These are phyloP conservation scores for Trifolium fragiferum DNA, from an alignment of 306 rosid species.

Conservation along the genomic window DNA sequence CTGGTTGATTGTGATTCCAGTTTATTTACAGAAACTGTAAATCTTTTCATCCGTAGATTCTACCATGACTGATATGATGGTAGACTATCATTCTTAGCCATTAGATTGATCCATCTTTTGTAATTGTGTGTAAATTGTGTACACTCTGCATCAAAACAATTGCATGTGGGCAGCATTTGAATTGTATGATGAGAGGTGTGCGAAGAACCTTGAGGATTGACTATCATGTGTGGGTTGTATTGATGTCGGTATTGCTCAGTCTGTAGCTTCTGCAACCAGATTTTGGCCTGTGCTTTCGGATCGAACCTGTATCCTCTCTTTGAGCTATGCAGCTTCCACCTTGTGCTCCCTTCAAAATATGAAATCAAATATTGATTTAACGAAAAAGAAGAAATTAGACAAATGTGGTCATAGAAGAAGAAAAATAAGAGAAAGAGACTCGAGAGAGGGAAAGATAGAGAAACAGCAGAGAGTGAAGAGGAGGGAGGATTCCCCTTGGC, in stretches of 20 bases:
- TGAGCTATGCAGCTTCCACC: background rate
- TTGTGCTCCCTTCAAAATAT: background rate
- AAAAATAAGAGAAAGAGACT: background rate
- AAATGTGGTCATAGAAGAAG: background rate
- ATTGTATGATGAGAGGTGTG: background rate
- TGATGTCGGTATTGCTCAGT: background rate
- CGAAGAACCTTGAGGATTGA: background rate
- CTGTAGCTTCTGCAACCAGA: background rate
- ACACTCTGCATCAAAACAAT: background rate
- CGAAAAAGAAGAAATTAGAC: background rate
- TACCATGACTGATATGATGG: background rate
- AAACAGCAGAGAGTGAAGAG: background rate
- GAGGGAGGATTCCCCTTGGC: background rate
- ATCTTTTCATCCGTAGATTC: background rate
- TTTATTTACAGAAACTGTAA: background rate
- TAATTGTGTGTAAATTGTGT: background rate
- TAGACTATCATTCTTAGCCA: background rate
- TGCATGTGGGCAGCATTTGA: background rate
- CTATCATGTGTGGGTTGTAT: background rate
- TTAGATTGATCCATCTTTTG: conserved; percentile 1
- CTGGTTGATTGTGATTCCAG: background rate
- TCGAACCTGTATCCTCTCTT: background rate
- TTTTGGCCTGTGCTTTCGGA: background rate
- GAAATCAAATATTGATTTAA: background rate
- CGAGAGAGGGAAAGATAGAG: background rate